Conservation (phyloP, 2,329 filamentous ascomycete species). For the Hypoxylon sp. region DNA sequence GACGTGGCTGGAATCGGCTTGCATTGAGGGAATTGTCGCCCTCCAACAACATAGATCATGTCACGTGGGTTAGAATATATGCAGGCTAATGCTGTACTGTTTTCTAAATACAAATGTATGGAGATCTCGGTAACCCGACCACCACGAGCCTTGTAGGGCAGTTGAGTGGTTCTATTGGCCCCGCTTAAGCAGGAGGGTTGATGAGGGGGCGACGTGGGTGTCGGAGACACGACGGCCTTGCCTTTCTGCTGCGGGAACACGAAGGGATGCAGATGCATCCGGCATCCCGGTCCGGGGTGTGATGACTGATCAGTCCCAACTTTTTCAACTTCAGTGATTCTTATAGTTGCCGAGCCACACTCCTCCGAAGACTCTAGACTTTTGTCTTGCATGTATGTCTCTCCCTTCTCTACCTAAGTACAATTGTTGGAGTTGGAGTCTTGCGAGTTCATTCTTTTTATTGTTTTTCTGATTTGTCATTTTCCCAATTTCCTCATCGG, state of each 20-base stretch:
- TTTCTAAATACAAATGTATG: constrained; percentile 8
- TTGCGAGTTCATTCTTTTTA: neutral
- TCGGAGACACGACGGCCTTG: neutral
- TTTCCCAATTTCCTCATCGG: constrained; percentile 7
- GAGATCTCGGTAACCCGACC: neutral
- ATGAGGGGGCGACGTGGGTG: neutral
- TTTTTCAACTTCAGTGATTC: neutral
- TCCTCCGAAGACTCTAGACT: neutral
- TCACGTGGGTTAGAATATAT: constrained; percentile 11
- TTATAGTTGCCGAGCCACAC: neutral
- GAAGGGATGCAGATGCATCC: neutral
- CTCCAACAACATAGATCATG: neutral
- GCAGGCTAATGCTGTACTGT: neutral
- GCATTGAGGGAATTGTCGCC: neutral
- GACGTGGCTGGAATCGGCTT: constrained; percentile 2
- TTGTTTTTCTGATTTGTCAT: constrained; percentile 22
- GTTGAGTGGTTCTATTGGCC: neutral
- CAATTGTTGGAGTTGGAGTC: neutral
- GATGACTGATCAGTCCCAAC: neutral
- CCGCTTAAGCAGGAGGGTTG: neutral
- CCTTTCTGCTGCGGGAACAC: neutral
- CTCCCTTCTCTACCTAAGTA: neutral
- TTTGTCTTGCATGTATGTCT: neutral
- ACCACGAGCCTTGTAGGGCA: neutral
- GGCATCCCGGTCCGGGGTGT: neutral